Evolutionary conservation across 768 basidiomycete genomes (phyloP).

Genomic region (Lentinula detonsa): DNA sequence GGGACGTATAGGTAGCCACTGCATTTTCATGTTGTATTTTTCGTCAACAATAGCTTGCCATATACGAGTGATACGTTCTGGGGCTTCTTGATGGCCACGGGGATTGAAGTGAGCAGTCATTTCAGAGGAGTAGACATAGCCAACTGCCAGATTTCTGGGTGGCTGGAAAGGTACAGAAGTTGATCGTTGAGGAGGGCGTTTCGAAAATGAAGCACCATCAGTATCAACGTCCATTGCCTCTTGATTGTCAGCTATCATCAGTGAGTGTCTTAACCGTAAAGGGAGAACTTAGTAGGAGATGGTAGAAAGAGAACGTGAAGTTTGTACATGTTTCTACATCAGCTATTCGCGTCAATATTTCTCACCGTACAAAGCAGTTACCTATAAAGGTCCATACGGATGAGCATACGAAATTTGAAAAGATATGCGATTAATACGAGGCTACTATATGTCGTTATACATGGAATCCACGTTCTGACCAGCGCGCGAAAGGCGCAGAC

Average conservation of each 20-base stretch:
- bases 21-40: slow-evolving; percentile 63
- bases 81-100: slow-evolving; percentile 61
- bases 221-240: slow-evolving; percentile 1
- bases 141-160: slow-evolving; percentile 39
- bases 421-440: background rate
- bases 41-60: slow-evolving; percentile 56
- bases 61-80: slow-evolving; percentile 79
- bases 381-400: no score
- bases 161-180: slow-evolving; percentile 24
- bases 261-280: background rate
- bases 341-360: background rate
- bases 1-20: slow-evolving; percentile 62
- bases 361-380: background rate
- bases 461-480: background rate
- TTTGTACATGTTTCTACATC: background rate
- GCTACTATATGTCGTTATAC: background rate
- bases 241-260: background rate
- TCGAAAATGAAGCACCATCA: background rate
- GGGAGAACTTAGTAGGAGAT: background rate
- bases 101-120: slow-evolving; percentile 82
- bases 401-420: no score
- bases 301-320: background rate
- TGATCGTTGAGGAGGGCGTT: slow-evolving; percentile 21
- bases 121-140: slow-evolving; percentile 79
- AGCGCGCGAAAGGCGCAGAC: background rate